Percentiles rank a stretch among this genome's conserved stretches.
Conservation (phyloP, 805 yeast genomes). For the Ogataea parapolymorpha region DNA sequence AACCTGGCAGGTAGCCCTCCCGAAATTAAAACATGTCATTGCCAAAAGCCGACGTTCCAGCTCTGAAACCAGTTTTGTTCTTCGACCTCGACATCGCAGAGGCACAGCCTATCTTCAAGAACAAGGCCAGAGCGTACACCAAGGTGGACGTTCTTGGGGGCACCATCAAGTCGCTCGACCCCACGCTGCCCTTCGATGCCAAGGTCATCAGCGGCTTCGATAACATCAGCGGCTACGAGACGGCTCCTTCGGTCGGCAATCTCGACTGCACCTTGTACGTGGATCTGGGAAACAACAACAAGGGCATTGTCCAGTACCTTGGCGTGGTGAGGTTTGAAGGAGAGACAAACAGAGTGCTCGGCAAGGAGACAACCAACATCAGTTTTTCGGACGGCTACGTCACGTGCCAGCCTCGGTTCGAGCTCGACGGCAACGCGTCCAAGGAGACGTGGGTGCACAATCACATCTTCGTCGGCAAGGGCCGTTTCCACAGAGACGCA, state of each 20-base stretch:
- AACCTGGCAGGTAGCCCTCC: background rate
- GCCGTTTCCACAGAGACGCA: slow-evolving; percentile 51
- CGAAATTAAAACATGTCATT: slow-evolving; percentile 4
- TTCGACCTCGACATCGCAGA: slow-evolving; percentile 35
- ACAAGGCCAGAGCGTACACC: slow-evolving; percentile 26
- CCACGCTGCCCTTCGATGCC: slow-evolving; percentile 38
- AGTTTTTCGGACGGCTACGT: slow-evolving; percentile 47
- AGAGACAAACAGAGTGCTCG: slow-evolving; percentile 35
- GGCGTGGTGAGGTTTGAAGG: slow-evolving; percentile 46
- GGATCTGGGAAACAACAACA: slow-evolving; percentile 26
- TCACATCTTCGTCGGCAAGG: slow-evolving; percentile 54
- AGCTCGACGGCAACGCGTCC: slow-evolving; percentile 39
- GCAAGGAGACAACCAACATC: slow-evolving; percentile 30
- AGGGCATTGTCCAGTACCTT: slow-evolving; percentile 43
- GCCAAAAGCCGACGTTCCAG: slow-evolving; percentile 22
- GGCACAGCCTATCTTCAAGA: slow-evolving; percentile 29
- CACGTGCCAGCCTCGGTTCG: slow-evolving; percentile 44
- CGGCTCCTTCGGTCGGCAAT: slow-evolving; percentile 27
- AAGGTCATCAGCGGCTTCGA: slow-evolving; percentile 43
- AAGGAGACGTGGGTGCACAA: slow-evolving; percentile 50
- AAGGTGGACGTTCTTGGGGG: slow-evolving; percentile 36
- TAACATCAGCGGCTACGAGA: slow-evolving; percentile 38
- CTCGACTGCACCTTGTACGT: slow-evolving; percentile 51
- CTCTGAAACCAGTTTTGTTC: slow-evolving; percentile 37
- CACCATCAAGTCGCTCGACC: slow-evolving; percentile 36